These are phyloP conservation scores for Phytopythium sindhum DNA, from an alignment of 352 stramenopile species.

Conservation along the genomic window DNA sequence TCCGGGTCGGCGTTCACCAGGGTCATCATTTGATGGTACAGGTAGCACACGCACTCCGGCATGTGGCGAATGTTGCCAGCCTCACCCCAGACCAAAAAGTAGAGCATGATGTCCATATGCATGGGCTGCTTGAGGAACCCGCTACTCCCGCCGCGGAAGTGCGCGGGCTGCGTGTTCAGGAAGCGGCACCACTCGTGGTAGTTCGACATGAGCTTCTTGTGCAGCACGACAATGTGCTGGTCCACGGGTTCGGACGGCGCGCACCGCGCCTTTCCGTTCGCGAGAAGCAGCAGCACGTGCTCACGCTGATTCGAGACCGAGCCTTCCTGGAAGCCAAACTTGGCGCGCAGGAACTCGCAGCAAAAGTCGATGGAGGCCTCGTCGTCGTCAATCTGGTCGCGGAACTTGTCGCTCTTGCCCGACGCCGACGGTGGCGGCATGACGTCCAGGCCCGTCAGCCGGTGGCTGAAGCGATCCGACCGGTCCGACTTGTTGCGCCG, in stretches of 20 bases:
- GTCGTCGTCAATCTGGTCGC: constrained; percentile 65
- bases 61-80: constrained; percentile 95
- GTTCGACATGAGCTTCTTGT: constrained; percentile 71
- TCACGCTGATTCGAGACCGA: constrained; percentile 83
- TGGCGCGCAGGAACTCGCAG: constrained; percentile 70
- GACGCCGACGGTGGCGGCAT: constrained; percentile 8
- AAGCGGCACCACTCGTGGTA: constrained; percentile 80
- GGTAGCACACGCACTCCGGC: constrained; percentile 96
- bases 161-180: constrained; percentile 64
- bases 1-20: constrained; percentile 47
- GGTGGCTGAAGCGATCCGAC: constrained; percentile 52
- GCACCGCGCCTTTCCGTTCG: constrained; percentile 68
- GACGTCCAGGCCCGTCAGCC: constrained; percentile 59
- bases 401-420: constrained; percentile 15
- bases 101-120: constrained; percentile 94
- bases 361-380: constrained; percentile 81
- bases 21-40: constrained; percentile 91
- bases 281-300: constrained; percentile 75
- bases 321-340: constrained; percentile 84
- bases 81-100: constrained; percentile 97
- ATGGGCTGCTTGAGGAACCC: constrained; percentile 27
- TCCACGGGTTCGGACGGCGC: constrained; percentile 41
- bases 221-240: constrained; percentile 58
- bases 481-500: constrained; percentile 72
- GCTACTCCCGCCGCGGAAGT: constrained; percentile 35